Conservation (phyloP, 306 rosid genomes). For the Ammopiptanthus mongolicus region DNA sequence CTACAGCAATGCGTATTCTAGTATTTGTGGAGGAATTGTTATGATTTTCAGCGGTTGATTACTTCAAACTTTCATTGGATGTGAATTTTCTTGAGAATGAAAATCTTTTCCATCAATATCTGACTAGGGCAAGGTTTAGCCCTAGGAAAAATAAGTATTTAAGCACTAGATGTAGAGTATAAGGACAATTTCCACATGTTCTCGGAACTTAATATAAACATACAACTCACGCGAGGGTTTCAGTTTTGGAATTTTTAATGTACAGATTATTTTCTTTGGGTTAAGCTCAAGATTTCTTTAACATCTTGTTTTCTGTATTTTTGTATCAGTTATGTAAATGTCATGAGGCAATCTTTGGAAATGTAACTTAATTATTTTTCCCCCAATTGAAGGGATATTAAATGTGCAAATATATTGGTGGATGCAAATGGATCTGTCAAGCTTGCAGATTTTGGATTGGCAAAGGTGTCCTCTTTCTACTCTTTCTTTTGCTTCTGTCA, state of each 20-base stretch:
- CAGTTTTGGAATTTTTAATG: background rate
- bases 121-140: background rate
- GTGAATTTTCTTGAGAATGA: background rate
- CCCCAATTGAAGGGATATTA: slow-evolving; percentile 63
- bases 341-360: background rate
- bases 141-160: background rate
- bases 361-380: slow-evolving; percentile 9
- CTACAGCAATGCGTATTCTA: background rate
- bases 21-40: background rate
- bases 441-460: slow-evolving; percentile 98
- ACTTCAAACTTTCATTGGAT: background rate
- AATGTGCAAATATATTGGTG: slow-evolving; percentile 93
- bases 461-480: slow-evolving; percentile 53
- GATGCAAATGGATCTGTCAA: slow-evolving; percentile 84
- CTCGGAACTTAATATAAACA: slow-evolving; percentile 5
- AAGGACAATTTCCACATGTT: background rate
- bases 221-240: background rate
- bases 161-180: background rate
- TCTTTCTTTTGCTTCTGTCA: background rate
- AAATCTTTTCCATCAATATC: background rate
- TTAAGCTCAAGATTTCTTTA: slow-evolving; percentile 9
- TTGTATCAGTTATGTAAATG: background rate
- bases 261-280: background rate
- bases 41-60: background rate
- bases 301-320: slow-evolving; percentile 15